Conservation (phyloP, 2,329 filamentous ascomycete species). For the Colletotrichum cordylinicola region DNA sequence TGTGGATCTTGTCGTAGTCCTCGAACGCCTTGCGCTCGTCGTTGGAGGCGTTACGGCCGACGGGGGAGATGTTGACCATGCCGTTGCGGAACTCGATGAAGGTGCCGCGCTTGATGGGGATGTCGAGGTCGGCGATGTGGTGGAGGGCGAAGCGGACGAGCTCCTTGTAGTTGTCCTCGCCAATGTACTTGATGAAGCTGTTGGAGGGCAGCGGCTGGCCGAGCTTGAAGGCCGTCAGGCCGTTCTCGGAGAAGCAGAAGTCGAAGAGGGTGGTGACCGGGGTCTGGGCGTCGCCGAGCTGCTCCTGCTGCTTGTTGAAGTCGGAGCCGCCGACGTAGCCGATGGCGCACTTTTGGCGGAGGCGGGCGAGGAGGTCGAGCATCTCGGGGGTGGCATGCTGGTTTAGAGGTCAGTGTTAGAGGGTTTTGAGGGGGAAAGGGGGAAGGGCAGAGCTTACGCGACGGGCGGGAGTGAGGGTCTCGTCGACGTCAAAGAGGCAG, state of each 20-base stretch:
- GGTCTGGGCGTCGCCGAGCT: conserved; percentile 72
- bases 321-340: conserved; percentile 94
- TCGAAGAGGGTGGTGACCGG: conserved; percentile 90
- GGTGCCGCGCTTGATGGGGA: conserved; percentile 83
- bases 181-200: conserved; percentile 91
- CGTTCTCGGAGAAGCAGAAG: conserved; percentile 98
- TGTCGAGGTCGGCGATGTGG: conserved; percentile 84
- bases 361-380: conserved; percentile 76
- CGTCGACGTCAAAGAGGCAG: conserved; percentile 95
- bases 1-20: conserved; percentile 78
- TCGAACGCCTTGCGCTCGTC: conserved; percentile 85
- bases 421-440: neutral
- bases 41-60: conserved; percentile 84
- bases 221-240: conserved; percentile 86
- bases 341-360: conserved; percentile 88
- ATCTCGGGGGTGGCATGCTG: conserved; percentile 80
- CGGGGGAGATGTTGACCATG: conserved; percentile 86
- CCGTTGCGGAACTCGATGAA: conserved; percentile 91
- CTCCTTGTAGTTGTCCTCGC: conserved; percentile 82
- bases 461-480: conserved; percentile 84
- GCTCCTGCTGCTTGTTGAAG: conserved; percentile 93
- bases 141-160: conserved; percentile 78
- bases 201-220: conserved; percentile 77
- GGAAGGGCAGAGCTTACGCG: conserved; percentile 58
- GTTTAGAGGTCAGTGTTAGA: neutral